A percentile compares a stretch with the other conserved stretches of the same genome.
phyloP scores from a whole-genome alignment of 192 early-diverging fungal genomes.

The Coemansia sp. region DNA sequence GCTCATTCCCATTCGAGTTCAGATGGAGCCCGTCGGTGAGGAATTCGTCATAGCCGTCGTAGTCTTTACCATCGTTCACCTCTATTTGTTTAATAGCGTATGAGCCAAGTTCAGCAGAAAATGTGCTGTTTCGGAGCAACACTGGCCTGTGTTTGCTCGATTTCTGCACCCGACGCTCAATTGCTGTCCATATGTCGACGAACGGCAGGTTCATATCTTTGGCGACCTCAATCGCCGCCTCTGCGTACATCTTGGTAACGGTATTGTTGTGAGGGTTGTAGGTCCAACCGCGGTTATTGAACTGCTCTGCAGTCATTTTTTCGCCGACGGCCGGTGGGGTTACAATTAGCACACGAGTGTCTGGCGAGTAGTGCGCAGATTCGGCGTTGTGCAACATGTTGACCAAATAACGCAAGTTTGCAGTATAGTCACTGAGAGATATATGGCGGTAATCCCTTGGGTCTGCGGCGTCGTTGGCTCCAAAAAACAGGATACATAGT shows the following conservation, averaged over 20 bases:
- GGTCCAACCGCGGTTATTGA: background rate
- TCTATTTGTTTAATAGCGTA: background rate
- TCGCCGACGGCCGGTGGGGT: slow-evolving; percentile 74
- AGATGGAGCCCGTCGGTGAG: slow-evolving; percentile 65
- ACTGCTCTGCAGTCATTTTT: slow-evolving; percentile 14
- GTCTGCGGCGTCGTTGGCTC: slow-evolving; percentile 78
- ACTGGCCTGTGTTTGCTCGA: background rate
- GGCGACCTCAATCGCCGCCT: slow-evolving; percentile 50
- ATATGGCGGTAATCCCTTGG: slow-evolving; percentile 60
- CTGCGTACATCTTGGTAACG: slow-evolving; percentile 58
- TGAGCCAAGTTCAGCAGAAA: no score
- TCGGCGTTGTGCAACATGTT: slow-evolving; percentile 53
- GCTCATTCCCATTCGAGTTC: slow-evolving; percentile 56
- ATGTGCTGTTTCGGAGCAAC: background rate
- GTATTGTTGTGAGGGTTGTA: slow-evolving; percentile 23
- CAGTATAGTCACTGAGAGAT: slow-evolving; percentile 59
- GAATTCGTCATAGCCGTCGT: slow-evolving; percentile 39
- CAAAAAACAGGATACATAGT: slow-evolving; percentile 67
- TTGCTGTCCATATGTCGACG: slow-evolving; percentile 42
- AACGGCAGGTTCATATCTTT: slow-evolving; percentile 27
- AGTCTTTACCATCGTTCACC: background rate
- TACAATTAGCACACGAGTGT: slow-evolving; percentile 67
- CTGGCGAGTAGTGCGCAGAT: slow-evolving; percentile 62
- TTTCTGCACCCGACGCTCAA: slow-evolving; percentile 16
- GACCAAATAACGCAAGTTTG: slow-evolving; percentile 68